Evolutionary conservation across 2,329 filamentous ascomycete genomes (phyloP).

Genomic region (Thelonectria rubi): DNA sequence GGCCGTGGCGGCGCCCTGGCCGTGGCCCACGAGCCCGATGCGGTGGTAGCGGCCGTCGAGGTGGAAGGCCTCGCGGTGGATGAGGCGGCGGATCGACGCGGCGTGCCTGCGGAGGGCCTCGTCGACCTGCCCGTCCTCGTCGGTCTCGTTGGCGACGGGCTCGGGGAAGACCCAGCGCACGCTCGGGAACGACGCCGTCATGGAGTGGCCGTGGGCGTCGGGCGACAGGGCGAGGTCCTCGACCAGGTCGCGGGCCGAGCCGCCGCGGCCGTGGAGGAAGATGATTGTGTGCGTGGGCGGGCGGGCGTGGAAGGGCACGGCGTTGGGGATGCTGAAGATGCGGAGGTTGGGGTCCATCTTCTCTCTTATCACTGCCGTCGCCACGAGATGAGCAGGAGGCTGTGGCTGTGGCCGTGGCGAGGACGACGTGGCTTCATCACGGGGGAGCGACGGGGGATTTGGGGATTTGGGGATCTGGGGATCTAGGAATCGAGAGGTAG

Average conservation of each 20-base stretch:
- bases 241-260: slow-evolving; percentile 47
- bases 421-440: not conserved
- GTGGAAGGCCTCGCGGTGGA: slow-evolving; percentile 47
- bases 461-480: no score
- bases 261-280: slow-evolving; percentile 57
- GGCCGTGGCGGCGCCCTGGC: slow-evolving; percentile 55
- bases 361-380: not conserved
- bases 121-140: slow-evolving; percentile 35
- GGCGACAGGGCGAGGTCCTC: slow-evolving; percentile 40
- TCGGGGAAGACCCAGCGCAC: slow-evolving; percentile 61
- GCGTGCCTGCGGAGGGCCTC: slow-evolving; percentile 54
- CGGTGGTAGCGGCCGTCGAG: slow-evolving; percentile 50
- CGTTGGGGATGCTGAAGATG: slow-evolving; percentile 15
- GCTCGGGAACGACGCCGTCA: slow-evolving; percentile 53
- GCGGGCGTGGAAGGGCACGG: slow-evolving; percentile 36
- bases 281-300: slow-evolving; percentile 51
- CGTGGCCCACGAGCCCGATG: slow-evolving; percentile 56
- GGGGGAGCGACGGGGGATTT: not conserved
- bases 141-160: slow-evolving; percentile 33
- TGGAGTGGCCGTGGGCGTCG: slow-evolving; percentile 43
- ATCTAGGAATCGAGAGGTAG: no score
- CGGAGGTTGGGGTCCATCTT: slow-evolving; percentile 22
- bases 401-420: not conserved
- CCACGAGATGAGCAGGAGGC: not conserved
- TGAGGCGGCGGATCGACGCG: slow-evolving; percentile 42